Evolutionary conservation across 306 rosid species (phyloP).

Genomic region (Rosa persica): DNA sequence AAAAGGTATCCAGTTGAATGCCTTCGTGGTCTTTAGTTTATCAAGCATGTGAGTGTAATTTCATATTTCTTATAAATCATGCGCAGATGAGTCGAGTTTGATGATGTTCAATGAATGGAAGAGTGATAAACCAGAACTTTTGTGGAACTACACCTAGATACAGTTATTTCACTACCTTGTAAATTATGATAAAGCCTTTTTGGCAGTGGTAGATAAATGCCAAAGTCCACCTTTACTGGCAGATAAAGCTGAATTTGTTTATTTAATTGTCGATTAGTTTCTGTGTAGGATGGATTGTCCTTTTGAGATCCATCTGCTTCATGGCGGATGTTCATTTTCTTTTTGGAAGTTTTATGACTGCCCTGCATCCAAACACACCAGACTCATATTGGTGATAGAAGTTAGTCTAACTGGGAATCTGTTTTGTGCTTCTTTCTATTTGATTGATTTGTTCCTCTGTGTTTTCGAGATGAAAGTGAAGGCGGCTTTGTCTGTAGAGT

Average conservation of each 20-base stretch:
- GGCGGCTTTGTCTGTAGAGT: neutral
- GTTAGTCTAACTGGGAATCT: neutral
- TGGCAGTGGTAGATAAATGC: conserved; percentile 1
- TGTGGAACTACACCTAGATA: conserved; percentile 3
- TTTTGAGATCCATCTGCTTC: neutral
- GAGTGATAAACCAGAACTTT: conserved; percentile 22
- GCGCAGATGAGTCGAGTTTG: conserved; percentile 54
- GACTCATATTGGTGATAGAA: neutral
- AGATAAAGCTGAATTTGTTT: neutral
- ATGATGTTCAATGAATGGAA: conserved; percentile 31
- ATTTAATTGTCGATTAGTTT: neutral
- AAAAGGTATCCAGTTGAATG: neutral
- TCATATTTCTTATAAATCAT: conserved; percentile 4
- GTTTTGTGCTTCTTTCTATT: neutral
- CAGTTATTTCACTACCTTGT: conserved; percentile 4
- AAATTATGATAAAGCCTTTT: conserved; percentile 1
- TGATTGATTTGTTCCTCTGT: neutral
- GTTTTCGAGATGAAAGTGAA: neutral
- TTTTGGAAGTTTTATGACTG: neutral
- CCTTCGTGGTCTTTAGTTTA: neutral
- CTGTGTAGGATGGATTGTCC: neutral
- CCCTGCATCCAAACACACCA: neutral
- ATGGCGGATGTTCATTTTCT: neutral
- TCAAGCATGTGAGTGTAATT: conserved; percentile 10
- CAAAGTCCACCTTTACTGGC: neutral